Percentiles rank a stretch among this genome's conserved stretches.
Conservation (phyloP, 2,329 filamentous ascomycete genomes). For the Chlorencoelia australis region DNA sequence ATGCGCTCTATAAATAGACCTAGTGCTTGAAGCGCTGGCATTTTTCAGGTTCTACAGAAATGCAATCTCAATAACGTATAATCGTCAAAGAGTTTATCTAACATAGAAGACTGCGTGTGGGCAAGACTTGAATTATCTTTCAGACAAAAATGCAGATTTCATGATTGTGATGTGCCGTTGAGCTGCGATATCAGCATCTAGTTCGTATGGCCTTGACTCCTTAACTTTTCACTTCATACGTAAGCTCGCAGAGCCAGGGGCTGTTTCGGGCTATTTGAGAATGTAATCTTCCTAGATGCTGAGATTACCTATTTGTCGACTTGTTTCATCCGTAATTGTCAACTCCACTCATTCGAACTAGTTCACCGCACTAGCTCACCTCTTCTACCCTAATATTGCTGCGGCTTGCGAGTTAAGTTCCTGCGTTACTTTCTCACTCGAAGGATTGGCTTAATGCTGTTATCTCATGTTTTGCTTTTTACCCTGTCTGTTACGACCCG, state of each 20-base stretch:
- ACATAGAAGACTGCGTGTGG: not conserved
- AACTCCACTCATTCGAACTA: too few species aligned
- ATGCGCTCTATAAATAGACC: slow-evolving; percentile 3
- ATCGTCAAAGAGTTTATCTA: not conserved
- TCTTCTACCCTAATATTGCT: too few species aligned
- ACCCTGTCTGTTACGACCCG: too few species aligned
- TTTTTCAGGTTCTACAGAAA: not conserved
- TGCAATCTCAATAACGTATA: not conserved
- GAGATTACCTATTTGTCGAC: not conserved
- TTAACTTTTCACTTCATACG: not conserved
- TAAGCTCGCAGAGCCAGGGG: not conserved
- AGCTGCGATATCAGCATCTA: not conserved
- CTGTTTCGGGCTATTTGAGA: not conserved
- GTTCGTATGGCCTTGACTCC: not conserved
- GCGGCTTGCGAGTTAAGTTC: too few species aligned
- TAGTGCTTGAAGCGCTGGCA: not conserved
- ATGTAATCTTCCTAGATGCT: not conserved
- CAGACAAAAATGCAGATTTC: not conserved
- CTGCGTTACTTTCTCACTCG: too few species aligned
- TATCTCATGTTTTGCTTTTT: too few species aligned
- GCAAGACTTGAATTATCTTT: not conserved
- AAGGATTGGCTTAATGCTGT: too few species aligned
- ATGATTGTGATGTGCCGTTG: not conserved
- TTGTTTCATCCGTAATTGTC: slow-evolving; percentile 4
- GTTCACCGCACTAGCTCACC: too few species aligned